Evolutionary conservation across 805 yeast species (phyloP).

Genomic region (Nakazawaea peltata): DNA sequence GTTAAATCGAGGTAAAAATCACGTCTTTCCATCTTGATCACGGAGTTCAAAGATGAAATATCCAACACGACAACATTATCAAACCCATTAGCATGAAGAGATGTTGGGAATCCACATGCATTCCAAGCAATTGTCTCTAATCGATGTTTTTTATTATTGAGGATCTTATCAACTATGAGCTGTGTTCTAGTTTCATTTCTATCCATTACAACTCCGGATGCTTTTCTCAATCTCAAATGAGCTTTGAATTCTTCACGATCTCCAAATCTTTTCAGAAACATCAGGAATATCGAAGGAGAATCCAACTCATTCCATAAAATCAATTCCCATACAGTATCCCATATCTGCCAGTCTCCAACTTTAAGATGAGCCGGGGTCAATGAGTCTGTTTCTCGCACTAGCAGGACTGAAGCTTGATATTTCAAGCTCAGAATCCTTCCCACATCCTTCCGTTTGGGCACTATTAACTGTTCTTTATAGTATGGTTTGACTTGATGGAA

Average conservation of each 20-base stretch:
- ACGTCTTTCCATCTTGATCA: not conserved
- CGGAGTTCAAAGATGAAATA: conserved; percentile 10
- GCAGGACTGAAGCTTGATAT: conserved; percentile 15
- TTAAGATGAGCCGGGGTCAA: conserved; percentile 17
- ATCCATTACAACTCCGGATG: too few species aligned
- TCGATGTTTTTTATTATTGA: conserved; percentile 18
- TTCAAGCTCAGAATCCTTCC: conserved; percentile 15
- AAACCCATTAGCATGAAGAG: conserved; percentile 2
- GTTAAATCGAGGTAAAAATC: conserved; percentile 7
- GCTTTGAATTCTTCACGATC: not conserved
- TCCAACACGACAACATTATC: conserved; percentile 14
- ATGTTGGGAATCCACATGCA: conserved; percentile 11
- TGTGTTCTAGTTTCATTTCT: conserved; percentile 12
- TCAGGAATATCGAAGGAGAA: conserved; percentile 18
- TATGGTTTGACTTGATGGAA: not conserved
- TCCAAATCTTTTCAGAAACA: conserved; percentile 17
- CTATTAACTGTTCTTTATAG: too few species aligned
- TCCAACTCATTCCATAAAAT: conserved; percentile 22
- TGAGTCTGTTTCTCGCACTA: conserved; percentile 18
- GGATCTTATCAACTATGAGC: conserved; percentile 13
- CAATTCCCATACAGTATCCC: conserved; percentile 26
- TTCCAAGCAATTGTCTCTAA: conserved; percentile 26
- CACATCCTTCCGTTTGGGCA: not conserved
- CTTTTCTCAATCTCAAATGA: too few species aligned
- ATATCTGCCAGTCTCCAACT: conserved; percentile 15